Conservation (phyloP, 2,329 filamentous ascomycete genomes). For the Cryoendolithus antarcticus region DNA sequence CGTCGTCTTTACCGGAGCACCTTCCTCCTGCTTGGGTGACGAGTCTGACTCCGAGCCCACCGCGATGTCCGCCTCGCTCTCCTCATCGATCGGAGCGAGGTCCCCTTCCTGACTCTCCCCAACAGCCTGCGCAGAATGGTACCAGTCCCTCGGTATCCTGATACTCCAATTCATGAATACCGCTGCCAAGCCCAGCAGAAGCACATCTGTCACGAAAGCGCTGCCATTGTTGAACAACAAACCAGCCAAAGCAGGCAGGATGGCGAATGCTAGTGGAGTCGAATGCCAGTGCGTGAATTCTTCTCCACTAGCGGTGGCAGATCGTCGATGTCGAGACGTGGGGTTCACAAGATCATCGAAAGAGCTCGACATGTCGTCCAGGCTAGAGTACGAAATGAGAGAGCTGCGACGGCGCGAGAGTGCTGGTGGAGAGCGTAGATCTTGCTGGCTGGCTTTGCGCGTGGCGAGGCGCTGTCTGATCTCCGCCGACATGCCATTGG, state of each 20-base stretch:
- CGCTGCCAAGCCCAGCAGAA: slow-evolving; percentile 65
- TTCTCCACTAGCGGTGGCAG: slow-evolving; percentile 13
- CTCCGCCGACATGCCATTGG: too few relatives aligned
- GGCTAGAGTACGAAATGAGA: slow-evolving; percentile 62
- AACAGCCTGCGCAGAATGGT: slow-evolving; percentile 34
- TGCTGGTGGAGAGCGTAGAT: slow-evolving; percentile 9
- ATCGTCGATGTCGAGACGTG: slow-evolving; percentile 4
- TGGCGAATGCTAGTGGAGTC: slow-evolving; percentile 68
- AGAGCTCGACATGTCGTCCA: slow-evolving; percentile 52
- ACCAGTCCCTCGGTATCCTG: slow-evolving; percentile 68
- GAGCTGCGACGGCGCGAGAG: slow-evolving; percentile 55
- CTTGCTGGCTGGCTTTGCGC: slow-evolving; percentile 8
- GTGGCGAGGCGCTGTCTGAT: slow-evolving; percentile 11
- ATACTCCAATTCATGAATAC: slow-evolving; percentile 91
- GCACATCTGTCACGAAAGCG: slow-evolving; percentile 70
- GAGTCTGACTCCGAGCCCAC: slow-evolving; percentile 8
- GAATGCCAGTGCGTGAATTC: slow-evolving; percentile 63
- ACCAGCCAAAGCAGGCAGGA: slow-evolving; percentile 76
- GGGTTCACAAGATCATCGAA: slow-evolving; percentile 57
- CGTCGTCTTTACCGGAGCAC: slow-evolving; percentile 4
- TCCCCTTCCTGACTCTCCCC: slow-evolving; percentile 7
- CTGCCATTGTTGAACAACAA: slow-evolving; percentile 76
- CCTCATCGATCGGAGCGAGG: slow-evolving; percentile 4
- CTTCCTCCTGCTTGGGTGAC: slow-evolving; percentile 3
- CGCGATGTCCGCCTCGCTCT: slow-evolving; percentile 11